Conservation (phyloP, 257 asterid species). For the Osmanthus fragrans region DNA sequence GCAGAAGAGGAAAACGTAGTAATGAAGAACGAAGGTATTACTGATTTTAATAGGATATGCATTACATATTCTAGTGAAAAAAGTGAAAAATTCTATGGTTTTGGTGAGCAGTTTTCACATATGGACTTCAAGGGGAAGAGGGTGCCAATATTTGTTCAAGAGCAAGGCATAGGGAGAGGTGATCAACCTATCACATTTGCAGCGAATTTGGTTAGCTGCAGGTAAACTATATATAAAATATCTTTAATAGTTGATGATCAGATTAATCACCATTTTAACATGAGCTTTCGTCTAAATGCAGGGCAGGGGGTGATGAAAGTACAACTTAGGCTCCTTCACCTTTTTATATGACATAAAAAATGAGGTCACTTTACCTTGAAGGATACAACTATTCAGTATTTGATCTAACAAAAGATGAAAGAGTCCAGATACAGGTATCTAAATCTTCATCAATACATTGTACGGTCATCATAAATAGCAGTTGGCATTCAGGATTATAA, state of each 20-base stretch:
- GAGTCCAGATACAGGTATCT: slow-evolving; percentile 82
- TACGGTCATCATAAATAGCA: neutral
- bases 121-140: slow-evolving; percentile 82
- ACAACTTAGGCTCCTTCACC: slow-evolving; percentile 99
- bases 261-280: slow-evolving; percentile 1
- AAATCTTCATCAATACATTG: neutral
- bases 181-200: slow-evolving; percentile 96
- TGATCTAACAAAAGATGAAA: slow-evolving; percentile 74
- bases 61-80: slow-evolving; percentile 76
- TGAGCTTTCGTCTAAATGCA: slow-evolving; percentile 32
- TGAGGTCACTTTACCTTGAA: slow-evolving; percentile 89
- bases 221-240: slow-evolving; percentile 39
- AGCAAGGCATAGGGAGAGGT: slow-evolving; percentile 98
- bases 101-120: slow-evolving; percentile 94
- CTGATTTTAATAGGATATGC: slow-evolving; percentile 64
- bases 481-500: neutral
- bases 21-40: slow-evolving; percentile 36
- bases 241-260: neutral
- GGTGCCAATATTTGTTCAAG: slow-evolving; percentile 91
- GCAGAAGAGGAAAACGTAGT: slow-evolving; percentile 52
- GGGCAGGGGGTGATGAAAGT: slow-evolving; percentile 95
- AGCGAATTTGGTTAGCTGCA: slow-evolving; percentile 93
- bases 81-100: slow-evolving; percentile 75
- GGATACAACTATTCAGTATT: slow-evolving; percentile 87
- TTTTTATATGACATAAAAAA: slow-evolving; percentile 82